Conservation (phyloP, 192 early-diverging fungal species). For the Podila horticola region DNA sequence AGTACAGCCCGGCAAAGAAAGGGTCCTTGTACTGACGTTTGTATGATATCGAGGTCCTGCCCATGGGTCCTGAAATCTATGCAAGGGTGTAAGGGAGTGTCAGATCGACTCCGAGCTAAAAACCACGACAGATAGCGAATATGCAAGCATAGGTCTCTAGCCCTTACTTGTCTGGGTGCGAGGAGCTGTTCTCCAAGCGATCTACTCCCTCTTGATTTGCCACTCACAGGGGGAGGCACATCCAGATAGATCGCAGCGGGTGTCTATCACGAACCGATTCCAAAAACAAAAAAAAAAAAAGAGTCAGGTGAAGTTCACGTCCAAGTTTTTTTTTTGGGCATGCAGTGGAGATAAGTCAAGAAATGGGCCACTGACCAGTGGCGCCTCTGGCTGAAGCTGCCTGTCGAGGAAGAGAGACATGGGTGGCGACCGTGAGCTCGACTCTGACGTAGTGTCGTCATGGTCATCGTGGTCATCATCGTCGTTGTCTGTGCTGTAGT, state of each 20-base stretch:
- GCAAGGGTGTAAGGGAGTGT: no score
- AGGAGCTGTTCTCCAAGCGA: constrained; percentile 61
- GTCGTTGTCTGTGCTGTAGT: not conserved
- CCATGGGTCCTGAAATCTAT: constrained; percentile 49
- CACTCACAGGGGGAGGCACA: constrained; percentile 31
- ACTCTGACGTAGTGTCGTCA: constrained; percentile 31
- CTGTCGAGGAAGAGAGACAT: constrained; percentile 50
- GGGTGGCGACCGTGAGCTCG: constrained; percentile 47
- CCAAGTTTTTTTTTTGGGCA: not conserved
- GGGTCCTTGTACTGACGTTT: constrained; percentile 62
- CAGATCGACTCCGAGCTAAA: no score
- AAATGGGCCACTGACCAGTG: constrained; percentile 24
- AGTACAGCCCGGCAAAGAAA: constrained; percentile 57
- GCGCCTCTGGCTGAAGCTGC: constrained; percentile 15
- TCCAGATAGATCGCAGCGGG: constrained; percentile 67
- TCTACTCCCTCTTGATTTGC: constrained; percentile 37
- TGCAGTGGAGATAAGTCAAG: not conserved
- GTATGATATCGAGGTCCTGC: constrained; percentile 53
- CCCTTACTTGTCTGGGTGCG: constrained; percentile 53
- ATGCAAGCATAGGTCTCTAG: no score
- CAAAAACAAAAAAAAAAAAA: no score
- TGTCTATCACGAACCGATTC: constrained; percentile 30
- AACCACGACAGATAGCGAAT: no score
- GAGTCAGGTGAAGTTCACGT: no score
- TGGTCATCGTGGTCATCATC: not conserved